Evolutionary conservation across 805 yeast genomes (phyloP), one percentile per base, ranked within the genome.

Genomic region (Trichomonascus vanleenenianus): DNA sequence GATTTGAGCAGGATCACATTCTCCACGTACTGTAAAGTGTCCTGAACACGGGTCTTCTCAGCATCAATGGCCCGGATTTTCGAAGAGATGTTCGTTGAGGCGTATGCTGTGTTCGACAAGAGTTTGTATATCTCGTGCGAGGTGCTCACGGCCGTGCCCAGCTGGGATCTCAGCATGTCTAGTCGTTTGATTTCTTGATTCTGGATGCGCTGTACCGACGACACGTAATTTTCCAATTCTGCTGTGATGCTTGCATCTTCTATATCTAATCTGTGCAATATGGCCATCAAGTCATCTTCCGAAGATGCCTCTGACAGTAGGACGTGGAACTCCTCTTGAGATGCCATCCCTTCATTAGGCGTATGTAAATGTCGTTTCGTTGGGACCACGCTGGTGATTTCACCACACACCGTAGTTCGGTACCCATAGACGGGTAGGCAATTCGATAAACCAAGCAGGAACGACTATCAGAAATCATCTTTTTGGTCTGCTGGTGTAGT

Each of bases 61-160:
- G 67, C 67, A 60, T 87, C 95, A 35, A 85, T 67, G 2, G 79
- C 61, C 46, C 83, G 72, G 47, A 89, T 85, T 50, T 80, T 76
- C 36, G 75, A 75, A 1, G 95, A 83, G 43, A 89, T 75, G 12
- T 75, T 68, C 33, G 73, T 67, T 5, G 95, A 89, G 45, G 81
- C 66, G 40, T 73, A 73, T 42, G 83, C 79, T 0, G 94, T 83
- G 36, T 73, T 67, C 4, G 78, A 65, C 42, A 85, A 71, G 20
- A 77, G 68, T 30, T 70, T 64, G 27, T 75, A 71, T 47, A 85
- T 64, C 2, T 75, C 70, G 42, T 78, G 74, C 10, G 89, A 81
- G 36, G 82, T n/a, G 40, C 41, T 44, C 36, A 55, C 44, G 12
- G 59, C 59, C 2, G 59, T 46, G 15, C 56, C 54, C 43, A 61